phyloP scores from a whole-genome alignment of 495 filamentous ascomycete genomes.

The Parathielavia hyrcaniae region DNA sequence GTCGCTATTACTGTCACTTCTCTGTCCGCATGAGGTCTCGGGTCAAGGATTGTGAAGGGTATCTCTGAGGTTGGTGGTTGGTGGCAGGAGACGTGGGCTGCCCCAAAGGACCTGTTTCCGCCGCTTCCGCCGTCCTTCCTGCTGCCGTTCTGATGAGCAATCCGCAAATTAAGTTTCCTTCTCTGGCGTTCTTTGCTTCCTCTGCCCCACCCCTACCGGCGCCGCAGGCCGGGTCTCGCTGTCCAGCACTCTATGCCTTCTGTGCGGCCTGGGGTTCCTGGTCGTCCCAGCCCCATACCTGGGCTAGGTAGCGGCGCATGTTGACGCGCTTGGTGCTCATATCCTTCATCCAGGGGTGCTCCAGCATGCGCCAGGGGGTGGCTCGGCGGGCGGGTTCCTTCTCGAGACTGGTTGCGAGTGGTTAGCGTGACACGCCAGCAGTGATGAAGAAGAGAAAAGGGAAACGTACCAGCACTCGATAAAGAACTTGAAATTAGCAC shows the following conservation, averaged over 20 bases:
- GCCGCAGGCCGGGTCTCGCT: background rate
- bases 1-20: too few relatives aligned
- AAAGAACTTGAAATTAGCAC: conserved; percentile 95
- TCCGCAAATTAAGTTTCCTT: background rate
- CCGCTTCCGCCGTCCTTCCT: background rate
- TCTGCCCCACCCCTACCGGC: background rate
- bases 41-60: background rate
- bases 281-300: conserved; percentile 92
- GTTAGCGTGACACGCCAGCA: background rate
- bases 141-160: background rate
- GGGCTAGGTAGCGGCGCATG: conserved; percentile 83
- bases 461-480: conserved; percentile 94
- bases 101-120: background rate
- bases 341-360: conserved; percentile 97
- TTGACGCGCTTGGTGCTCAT: conserved; percentile 95
- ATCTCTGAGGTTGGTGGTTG: background rate
- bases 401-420: conserved; percentile 61
- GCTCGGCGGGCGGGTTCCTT: conserved; percentile 84
- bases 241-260: conserved; percentile 1
- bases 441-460: background rate
- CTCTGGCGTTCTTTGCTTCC: background rate
- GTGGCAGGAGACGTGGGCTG: too few relatives aligned
- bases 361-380: conserved; percentile 96
- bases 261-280: conserved; percentile 15
- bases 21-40: too few relatives aligned